Evolutionary conservation across 1,284 basidiomycete genomes (phyloP), one percentile per base, ranked within the genome.

Genomic region (Leccinum griseonigrum): DNA sequence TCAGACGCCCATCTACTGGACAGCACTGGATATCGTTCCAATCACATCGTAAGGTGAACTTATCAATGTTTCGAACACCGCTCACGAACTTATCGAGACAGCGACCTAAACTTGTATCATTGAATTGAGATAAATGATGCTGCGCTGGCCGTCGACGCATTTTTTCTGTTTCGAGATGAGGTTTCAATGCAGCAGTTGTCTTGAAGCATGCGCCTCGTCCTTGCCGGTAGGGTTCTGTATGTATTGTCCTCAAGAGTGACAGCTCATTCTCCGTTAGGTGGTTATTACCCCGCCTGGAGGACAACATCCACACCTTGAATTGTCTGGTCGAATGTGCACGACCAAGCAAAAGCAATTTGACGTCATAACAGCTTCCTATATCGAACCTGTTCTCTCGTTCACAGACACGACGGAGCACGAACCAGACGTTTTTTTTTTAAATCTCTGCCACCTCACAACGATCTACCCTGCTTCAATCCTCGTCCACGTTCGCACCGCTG

Each of bases 61-160:
- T 26, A 29, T 22, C 48, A 22, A 22, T 7, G 11, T 46, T 29
- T 22, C 51, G 46, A 8, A 56, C 11, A 16, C 6, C 34, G 10
- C 48, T 64, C 54, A 66, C 55, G 56, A 48, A 31, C 51, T 56
- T 54, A 26, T 50, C 14, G 71, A 95, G 93, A 26, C 74, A 84
- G 38, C 81, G 83, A 4, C 92, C 90, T 1, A 95, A 91, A 0
- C 75, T 99, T 2, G 70, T 98, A 0, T 98, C 95, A 0, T 80
- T 99, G 57, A 99, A 99, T 97, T 71, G 97, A 99, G 77, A 87
- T 84, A 81, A 99, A 99, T 79, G 97, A 99, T 67, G 82, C 85
- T 0, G 85, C 84, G 0, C 79, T 99, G 2, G 95, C 95, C 0
- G 80, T 99, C 29, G 78, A 89, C 52, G 81, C 96, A 0, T 98